These are phyloP conservation scores for Garcia nutans DNA, from an alignment of 345 rosid genomes.

Conservation along the genomic window DNA sequence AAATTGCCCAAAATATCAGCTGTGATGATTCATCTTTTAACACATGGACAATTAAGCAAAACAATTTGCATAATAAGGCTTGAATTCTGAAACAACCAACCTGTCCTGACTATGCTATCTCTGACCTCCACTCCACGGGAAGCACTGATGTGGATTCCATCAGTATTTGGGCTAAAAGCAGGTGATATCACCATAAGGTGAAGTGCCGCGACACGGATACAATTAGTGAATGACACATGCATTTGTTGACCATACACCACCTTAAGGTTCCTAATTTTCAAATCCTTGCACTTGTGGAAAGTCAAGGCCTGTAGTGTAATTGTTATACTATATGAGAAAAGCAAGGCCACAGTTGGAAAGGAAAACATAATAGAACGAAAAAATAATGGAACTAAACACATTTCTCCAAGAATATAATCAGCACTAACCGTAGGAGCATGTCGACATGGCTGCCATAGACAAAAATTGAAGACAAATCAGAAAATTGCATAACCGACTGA, in stretches of 20 bases:
- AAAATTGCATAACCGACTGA: constrained; percentile 11
- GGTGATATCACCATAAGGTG: constrained; percentile 63
- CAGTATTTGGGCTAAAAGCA: constrained; percentile 75
- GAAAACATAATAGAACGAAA: neutral
- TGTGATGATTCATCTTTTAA: neutral
- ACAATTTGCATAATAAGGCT: neutral
- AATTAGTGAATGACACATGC: constrained; percentile 74
- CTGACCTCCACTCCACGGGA: constrained; percentile 61
- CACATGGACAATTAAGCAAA: no score
- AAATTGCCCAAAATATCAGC: neutral
- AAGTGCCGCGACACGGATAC: constrained; percentile 52
- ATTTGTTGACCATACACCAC: constrained; percentile 68
- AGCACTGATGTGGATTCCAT: constrained; percentile 82
- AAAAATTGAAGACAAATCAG: constrained; percentile 27
- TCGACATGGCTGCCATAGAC: constrained; percentile 71
- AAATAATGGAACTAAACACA: constrained; percentile 24
- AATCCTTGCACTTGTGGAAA: constrained; percentile 78
- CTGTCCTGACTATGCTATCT: constrained; percentile 61
- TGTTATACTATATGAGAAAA: constrained; percentile 12
- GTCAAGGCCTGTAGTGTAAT: constrained; percentile 63
- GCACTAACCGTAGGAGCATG: constrained; percentile 88
- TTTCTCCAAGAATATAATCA: constrained; percentile 14
- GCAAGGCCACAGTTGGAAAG: neutral
- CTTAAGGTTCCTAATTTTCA: constrained; percentile 53
- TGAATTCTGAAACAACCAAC: constrained; percentile 33